Percentiles rank a stretch among this genome's conserved stretches.
Conservation (phyloP, 2,329 filamentous ascomycete genomes). For the Exophiala oligosperma region DNA sequence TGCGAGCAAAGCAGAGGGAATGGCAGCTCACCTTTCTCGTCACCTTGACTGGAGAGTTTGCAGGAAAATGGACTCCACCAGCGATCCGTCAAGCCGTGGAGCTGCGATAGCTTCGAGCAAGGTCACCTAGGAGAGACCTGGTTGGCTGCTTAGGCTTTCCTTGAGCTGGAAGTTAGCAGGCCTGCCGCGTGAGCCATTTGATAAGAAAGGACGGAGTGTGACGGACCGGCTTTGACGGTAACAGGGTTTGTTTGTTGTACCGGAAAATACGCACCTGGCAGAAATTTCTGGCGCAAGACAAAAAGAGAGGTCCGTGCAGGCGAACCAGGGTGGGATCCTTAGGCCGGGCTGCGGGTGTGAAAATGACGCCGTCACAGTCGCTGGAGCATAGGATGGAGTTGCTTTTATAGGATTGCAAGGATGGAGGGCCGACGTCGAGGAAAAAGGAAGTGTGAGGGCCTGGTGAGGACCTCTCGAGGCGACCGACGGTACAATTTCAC, state of each 20-base stretch:
- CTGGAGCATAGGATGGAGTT: conserved; percentile 20
- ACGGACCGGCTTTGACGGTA: conserved; percentile 16
- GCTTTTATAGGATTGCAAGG: not conserved
- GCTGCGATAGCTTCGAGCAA: conserved; percentile 30
- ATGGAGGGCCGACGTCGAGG: not conserved
- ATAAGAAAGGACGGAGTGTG: conserved; percentile 20
- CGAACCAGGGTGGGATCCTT: not conserved
- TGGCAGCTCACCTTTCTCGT: conserved; percentile 27
- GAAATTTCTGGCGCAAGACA: conserved; percentile 15
- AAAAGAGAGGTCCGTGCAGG: conserved; percentile 8
- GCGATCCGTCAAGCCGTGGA: conserved; percentile 31
- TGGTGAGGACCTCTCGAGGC: conserved; percentile 1
- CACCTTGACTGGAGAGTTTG: conserved; percentile 27
- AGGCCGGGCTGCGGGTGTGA: conserved; percentile 9
- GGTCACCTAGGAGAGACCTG: conserved; percentile 22
- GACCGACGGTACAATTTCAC: not conserved
- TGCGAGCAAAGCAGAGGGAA: conserved; percentile 25
- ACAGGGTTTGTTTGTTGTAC: conserved; percentile 16
- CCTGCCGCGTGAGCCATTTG: conserved; percentile 32
- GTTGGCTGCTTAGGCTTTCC: conserved; percentile 34
- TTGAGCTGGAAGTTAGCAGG: conserved; percentile 29
- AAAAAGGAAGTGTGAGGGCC: conserved; percentile 4
- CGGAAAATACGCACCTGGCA: conserved; percentile 15
- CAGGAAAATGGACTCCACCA: conserved; percentile 28
- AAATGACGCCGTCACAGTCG: conserved; percentile 11